Percentiles rank a stretch among this genome's conserved stretches.
Evolutionary conservation across 1,139 yeast genomes (phyloP).

Genomic region (Debaryomyces robertsiae): DNA sequence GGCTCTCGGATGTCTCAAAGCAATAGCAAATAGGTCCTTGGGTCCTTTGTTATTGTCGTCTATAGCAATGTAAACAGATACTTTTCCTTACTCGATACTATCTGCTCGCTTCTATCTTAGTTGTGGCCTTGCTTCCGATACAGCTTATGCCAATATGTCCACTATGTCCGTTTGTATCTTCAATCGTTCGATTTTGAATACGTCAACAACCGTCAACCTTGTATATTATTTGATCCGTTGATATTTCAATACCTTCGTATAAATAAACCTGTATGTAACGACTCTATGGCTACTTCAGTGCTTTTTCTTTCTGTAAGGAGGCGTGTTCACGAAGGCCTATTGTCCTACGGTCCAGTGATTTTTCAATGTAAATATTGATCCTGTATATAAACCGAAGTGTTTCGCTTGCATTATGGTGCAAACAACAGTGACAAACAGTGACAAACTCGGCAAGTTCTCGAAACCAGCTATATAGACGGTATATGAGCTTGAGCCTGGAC

Average conservation of each 20-base stretch:
- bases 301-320: slow-evolving; percentile 4
- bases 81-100: not conserved
- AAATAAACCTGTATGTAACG: slow-evolving; percentile 6
- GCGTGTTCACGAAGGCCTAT: slow-evolving; percentile 1
- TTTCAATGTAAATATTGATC: slow-evolving; percentile 9
- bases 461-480: too few species aligned
- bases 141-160: not conserved
- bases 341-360: not conserved
- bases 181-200: not conserved
- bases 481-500: too few species aligned
- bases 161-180: not conserved
- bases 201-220: slow-evolving; percentile 3
- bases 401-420: slow-evolving; percentile 5
- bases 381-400: slow-evolving; percentile 2
- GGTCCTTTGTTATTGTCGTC: not conserved
- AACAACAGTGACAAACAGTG: too few species aligned
- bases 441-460: too few species aligned
- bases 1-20: not conserved
- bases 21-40: too few species aligned
- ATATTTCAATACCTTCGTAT: not conserved
- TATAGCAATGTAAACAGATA: slow-evolving; percentile 5
- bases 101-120: not conserved
- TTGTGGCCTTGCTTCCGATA: not conserved
- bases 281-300: not conserved
- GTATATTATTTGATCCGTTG: slow-evolving; percentile 2